Evolutionary conservation across 177 flowering plant genomes (phyloP).

Genomic region (Telopea speciosissima): DNA sequence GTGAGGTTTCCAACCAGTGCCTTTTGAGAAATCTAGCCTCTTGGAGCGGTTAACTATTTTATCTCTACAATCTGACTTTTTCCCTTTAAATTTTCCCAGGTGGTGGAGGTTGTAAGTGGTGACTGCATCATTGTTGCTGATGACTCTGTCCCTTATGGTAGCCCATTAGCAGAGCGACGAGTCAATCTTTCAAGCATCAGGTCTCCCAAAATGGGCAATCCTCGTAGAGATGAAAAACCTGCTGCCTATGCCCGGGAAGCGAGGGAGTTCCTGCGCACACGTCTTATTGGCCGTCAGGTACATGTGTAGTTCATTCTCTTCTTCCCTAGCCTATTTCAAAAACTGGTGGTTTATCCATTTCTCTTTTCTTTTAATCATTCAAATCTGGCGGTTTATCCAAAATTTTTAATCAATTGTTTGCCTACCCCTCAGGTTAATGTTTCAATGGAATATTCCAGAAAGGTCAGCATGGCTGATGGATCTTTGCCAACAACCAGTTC

Average conservation of each 20-base stretch:
- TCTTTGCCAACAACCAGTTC: slow-evolving; percentile 35
- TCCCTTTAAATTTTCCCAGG: slow-evolving; percentile 36
- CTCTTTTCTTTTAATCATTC: neutral
- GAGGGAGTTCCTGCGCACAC: slow-evolving; percentile 73
- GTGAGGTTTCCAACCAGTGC: neutral
- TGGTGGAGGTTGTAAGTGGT: slow-evolving; percentile 97
- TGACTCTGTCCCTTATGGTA: slow-evolving; percentile 81
- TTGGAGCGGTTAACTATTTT: neutral
- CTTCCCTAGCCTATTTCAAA: neutral
- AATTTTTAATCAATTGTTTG: neutral
- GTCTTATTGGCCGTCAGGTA: slow-evolving; percentile 83
- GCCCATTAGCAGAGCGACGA: slow-evolving; percentile 80
- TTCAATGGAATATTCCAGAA: slow-evolving; percentile 94
- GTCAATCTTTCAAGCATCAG: slow-evolving; percentile 91
- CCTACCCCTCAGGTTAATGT: slow-evolving; percentile 64
- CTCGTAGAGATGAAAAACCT: slow-evolving; percentile 78
- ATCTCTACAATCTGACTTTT: neutral
- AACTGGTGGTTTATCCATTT: neutral
- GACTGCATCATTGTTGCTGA: slow-evolving; percentile 92
- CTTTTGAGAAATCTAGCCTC: neutral
- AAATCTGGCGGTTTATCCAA: no score
- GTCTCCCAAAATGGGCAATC: slow-evolving; percentile 86
- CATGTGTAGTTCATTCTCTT: slow-evolving; percentile 6
- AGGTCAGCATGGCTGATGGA: slow-evolving; percentile 60
- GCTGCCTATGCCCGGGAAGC: slow-evolving; percentile 92